Evolutionary conservation across 352 stramenopile species (phyloP).

Genomic region (Pythium chondricola): DNA sequence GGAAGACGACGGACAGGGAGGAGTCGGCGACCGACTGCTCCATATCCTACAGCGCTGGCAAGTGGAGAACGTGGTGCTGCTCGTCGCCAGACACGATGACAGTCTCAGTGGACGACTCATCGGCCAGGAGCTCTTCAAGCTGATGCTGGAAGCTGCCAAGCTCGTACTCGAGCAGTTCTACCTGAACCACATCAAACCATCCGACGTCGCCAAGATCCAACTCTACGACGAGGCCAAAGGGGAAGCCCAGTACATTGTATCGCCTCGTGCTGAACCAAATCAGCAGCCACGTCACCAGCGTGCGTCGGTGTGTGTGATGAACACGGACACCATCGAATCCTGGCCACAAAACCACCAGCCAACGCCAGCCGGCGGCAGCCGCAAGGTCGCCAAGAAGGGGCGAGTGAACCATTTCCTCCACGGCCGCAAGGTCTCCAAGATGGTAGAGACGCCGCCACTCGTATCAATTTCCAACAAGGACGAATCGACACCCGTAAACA

Average conservation of each 20-base stretch:
- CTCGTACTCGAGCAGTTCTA: constrained; percentile 72
- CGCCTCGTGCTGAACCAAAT: constrained; percentile 17
- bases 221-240: constrained; percentile 21
- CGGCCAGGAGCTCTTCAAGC: constrained; percentile 56
- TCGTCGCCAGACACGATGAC: constrained; percentile 59
- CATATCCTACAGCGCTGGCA: constrained; percentile 82
- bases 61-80: constrained; percentile 60
- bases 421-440: constrained; percentile 6
- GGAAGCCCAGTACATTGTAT: constrained; percentile 5
- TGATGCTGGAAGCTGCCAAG: constrained; percentile 64
- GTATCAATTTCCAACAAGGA: constrained; percentile 4
- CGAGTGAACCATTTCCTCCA: constrained; percentile 70
- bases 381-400: constrained; percentile 45
- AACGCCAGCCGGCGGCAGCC: constrained; percentile 44
- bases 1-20: constrained; percentile 42
- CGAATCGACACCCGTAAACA: constrained; percentile 10
- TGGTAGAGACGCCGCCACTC: no score
- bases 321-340: constrained; percentile 41
- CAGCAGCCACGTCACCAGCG: constrained; percentile 6
- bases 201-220: constrained; percentile 48
- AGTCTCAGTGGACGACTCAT: constrained; percentile 60
- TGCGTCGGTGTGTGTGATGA: constrained; percentile 44
- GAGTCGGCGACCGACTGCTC: constrained; percentile 65
- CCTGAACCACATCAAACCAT: constrained; percentile 33
- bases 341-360: constrained; percentile 53